Conservation (phyloP, 2,329 filamentous ascomycete genomes). For the Cordyceps fumosorosea region DNA sequence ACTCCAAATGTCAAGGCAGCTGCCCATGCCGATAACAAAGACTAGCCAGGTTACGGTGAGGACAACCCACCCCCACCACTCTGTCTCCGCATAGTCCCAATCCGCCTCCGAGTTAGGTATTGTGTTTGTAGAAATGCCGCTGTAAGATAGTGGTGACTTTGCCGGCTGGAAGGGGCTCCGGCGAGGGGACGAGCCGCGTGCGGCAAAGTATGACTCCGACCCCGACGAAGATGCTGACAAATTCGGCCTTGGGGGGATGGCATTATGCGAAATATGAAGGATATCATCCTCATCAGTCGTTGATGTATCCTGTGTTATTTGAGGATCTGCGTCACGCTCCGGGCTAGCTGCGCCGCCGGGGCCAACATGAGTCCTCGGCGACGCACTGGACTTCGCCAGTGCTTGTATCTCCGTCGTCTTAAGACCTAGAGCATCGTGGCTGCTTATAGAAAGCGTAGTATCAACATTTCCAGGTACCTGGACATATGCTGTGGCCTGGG, state of each 20-base stretch:
- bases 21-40: conserved; percentile 95
- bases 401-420: conserved; percentile 34
- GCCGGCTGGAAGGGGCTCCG: conserved; percentile 45
- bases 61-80: conserved; percentile 97
- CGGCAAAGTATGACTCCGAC: conserved; percentile 57
- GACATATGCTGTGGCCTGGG: conserved; percentile 22
- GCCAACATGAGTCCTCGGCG: neutral
- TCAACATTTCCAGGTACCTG: neutral
- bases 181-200: conserved; percentile 34
- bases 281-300: conserved; percentile 82
- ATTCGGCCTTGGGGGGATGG: conserved; percentile 36
- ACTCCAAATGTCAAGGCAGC: conserved; percentile 89
- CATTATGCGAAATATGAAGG: conserved; percentile 53
- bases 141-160: conserved; percentile 55
- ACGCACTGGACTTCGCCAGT: neutral
- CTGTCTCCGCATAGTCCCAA: conserved; percentile 91
- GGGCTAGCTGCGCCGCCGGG: neutral
- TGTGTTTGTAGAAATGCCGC: conserved; percentile 43
- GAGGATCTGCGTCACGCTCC: conserved; percentile 14
- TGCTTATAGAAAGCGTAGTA: neutral
- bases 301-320: conserved; percentile 38
- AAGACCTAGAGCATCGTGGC: conserved; percentile 36
- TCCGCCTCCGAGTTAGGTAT: conserved; percentile 45
- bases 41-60: conserved; percentile 88
- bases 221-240: conserved; percentile 44